Evolutionary conservation across 352 stramenopile species (phyloP), one percentile per base, ranked within the genome.

Genomic region (Phytophthora melonis): DNA sequence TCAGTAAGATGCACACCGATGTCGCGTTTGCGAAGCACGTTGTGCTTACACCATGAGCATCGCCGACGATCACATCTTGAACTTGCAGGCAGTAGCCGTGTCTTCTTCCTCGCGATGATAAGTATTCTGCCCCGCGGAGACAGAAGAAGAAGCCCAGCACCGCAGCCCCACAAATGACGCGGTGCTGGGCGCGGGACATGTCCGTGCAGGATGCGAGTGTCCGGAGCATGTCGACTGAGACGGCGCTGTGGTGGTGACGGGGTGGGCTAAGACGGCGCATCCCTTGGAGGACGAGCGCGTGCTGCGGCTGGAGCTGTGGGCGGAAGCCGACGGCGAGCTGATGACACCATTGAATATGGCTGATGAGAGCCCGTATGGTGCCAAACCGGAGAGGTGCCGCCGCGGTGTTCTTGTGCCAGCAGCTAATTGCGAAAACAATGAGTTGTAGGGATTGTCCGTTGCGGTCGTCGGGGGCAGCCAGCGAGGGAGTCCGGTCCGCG

Each of bases 141-240:
- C 41, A 49, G n/a, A 49, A 49, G 16, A 49, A 49, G 41, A 49
- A 49, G 41, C 41, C 41, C 41, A 49, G 41, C 41, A 49, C 41
- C 41, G 41, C 41, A 49, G 41, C 41, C 41, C 41, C 41, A 49
- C 41, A 49, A 49, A 49, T 5, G 41, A 49, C 41, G 16, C 41
- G 41, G 41, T 49, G 41, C 41, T 49, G 41, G 41, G 41, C 7
- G 41, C 8, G 0, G 41, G 41, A 50, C 41, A 50, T 8, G 41
- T 50, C 11, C 11, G 41, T 14, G 8, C 11, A 18, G 9, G 3
- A 10, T 10, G 18, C 9, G 41, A 50, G 18, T 14, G 5, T 1
- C 11, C 18, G 14, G 11, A 50, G 41, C 41, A 50, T 50, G 8
- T 8, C 41, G 18, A 19, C 6, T 8, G 41, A 50, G 41, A 50